These are phyloP conservation scores for Blastomyces parvus DNA, from an alignment of 2,329 filamentous ascomycete species.

Conservation along the genomic window DNA sequence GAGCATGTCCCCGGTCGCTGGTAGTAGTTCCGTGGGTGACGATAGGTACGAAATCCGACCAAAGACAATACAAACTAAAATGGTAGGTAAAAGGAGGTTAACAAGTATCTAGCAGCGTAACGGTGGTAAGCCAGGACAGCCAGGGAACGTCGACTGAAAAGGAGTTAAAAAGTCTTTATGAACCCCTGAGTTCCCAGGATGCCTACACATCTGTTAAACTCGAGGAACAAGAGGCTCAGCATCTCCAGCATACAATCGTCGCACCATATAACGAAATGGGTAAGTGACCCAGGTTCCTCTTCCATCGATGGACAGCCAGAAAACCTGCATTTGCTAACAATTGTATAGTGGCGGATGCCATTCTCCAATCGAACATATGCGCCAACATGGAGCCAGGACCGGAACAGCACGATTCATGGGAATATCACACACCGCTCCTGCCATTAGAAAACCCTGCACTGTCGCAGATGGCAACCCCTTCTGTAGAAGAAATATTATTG, in stretches of 20 bases:
- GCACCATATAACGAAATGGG: constrained; percentile 13
- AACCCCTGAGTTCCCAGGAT: not conserved
- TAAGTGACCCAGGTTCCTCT: not conserved
- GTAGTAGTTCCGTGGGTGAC: not conserved
- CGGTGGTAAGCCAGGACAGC: not conserved
- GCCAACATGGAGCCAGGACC: not conserved
- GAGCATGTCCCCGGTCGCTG: not conserved
- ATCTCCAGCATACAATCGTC: constrained; percentile 22
- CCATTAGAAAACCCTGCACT: not conserved
- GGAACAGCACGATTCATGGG: not conserved
- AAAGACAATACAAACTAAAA: not conserved
- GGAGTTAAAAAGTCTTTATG: not conserved
- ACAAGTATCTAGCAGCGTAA: not conserved
- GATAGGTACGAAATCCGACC: not conserved
- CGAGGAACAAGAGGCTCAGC: not conserved
- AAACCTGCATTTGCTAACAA: not conserved
- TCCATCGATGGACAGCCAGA: not conserved
- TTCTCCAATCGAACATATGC: not conserved
- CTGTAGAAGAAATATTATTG: not conserved
- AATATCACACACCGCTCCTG: not conserved
- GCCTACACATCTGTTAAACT: not conserved
- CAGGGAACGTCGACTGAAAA: not conserved
- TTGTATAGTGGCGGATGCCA: not conserved
- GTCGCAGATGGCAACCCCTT: not conserved
- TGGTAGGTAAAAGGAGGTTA: not conserved